Percentiles rank a stretch among this genome's conserved stretches.
Conservation (phyloP, 1,284 basidiomycete species). For the Microbotryum silenes-acaulis region DNA sequence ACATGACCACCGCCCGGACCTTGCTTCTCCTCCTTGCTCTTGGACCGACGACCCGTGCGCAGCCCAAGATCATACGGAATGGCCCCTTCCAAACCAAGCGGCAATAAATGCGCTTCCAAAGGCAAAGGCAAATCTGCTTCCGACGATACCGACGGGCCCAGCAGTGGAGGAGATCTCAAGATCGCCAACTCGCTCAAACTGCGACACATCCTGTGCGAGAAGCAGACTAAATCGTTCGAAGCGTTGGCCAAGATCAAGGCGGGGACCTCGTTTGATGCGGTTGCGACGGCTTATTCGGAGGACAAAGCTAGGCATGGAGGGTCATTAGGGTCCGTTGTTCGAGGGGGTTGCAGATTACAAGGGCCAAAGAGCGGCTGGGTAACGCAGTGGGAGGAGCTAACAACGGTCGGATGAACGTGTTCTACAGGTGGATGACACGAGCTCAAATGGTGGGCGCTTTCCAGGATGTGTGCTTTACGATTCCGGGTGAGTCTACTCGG, state of each 20-base stretch:
- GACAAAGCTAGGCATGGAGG: slow-evolving; percentile 63
- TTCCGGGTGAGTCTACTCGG: neutral
- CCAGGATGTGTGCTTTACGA: slow-evolving; percentile 19
- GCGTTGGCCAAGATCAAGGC: slow-evolving; percentile 69
- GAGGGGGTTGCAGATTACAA: neutral
- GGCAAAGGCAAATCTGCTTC: too few species aligned
- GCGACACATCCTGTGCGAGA: slow-evolving; percentile 77
- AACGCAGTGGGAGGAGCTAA: neutral
- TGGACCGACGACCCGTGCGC: too few species aligned
- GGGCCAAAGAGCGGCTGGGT: neutral
- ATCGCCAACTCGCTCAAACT: slow-evolving; percentile 71
- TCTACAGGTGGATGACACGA: slow-evolving; percentile 18
- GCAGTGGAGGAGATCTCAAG: slow-evolving; percentile 45
- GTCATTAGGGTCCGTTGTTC: slow-evolving; percentile 10
- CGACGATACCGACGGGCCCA: too few species aligned
- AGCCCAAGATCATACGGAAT: too few species aligned
- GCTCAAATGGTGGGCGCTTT: slow-evolving; percentile 20
- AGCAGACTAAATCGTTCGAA: slow-evolving; percentile 65
- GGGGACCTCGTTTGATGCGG: slow-evolving; percentile 69
- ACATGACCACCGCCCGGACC: too few species aligned
- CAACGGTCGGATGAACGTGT: neutral
- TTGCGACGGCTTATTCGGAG: slow-evolving; percentile 69
- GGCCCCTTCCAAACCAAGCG: too few species aligned
- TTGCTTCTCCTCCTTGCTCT: too few species aligned
- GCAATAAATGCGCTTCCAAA: too few species aligned